Evolutionary conservation across 495 filamentous ascomycete genomes (phyloP).

Genomic region (Penicillium flavigenum): DNA sequence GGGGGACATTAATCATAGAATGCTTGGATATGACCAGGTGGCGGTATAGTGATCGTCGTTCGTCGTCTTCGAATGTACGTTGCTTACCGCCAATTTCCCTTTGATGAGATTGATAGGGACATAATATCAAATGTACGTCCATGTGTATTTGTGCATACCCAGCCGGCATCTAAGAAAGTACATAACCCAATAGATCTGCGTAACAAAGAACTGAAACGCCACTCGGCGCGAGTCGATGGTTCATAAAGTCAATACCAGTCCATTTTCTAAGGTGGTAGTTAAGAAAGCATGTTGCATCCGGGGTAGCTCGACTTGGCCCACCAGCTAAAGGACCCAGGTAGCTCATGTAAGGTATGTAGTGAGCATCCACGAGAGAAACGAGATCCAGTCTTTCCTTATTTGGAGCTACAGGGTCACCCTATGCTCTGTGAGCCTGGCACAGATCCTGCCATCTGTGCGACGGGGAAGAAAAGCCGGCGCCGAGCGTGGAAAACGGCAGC

Average conservation of each 20-base stretch:
- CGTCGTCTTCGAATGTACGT: neutral
- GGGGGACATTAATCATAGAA: neutral
- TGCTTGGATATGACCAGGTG: neutral
- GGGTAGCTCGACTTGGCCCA: conserved; percentile 4
- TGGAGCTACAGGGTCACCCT: conserved; percentile 19
- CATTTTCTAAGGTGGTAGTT: neutral
- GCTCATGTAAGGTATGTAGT: conserved; percentile 12
- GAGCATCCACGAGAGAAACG: neutral
- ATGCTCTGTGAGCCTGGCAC: conserved; percentile 2
- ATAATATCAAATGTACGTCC: neutral
- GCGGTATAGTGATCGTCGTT: neutral
- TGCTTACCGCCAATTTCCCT: neutral
- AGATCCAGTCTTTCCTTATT: conserved; percentile 6
- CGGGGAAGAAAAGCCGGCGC: conserved; percentile 16
- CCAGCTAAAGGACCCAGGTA: neutral
- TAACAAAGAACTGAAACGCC: neutral
- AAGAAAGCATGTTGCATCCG: conserved; percentile 19
- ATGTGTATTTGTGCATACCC: neutral
- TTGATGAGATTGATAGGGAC: neutral
- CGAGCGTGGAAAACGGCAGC: conserved; percentile 24
- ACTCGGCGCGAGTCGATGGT: neutral
- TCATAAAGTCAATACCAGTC: neutral
- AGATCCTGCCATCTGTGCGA: conserved; percentile 17
- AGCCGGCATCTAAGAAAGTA: neutral
- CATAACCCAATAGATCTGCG: neutral